Conservation (phyloP, 2,329 filamentous ascomycete species). For the Ascochyta fabae region DNA sequence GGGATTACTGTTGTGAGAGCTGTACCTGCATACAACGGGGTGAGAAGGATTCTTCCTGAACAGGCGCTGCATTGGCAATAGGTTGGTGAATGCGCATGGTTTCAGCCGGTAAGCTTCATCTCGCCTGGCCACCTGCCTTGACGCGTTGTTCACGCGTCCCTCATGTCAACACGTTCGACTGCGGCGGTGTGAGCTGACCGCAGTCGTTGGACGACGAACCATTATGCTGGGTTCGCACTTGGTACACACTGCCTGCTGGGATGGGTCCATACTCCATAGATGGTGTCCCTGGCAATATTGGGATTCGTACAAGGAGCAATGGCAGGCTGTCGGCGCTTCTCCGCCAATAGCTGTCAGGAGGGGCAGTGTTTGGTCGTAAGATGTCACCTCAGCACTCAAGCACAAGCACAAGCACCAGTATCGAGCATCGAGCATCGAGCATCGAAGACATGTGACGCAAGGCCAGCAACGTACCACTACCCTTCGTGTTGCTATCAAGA, state of each 20-base stretch:
- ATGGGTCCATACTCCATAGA: not conserved
- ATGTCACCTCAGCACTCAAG: constrained; percentile 11
- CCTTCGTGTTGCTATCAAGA: not conserved
- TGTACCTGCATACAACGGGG: constrained; percentile 10
- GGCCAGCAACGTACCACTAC: constrained; percentile 1
- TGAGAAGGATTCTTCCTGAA: not conserved
- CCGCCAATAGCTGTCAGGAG: constrained; percentile 5
- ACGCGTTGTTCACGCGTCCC: not conserved
- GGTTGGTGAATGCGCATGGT: not conserved
- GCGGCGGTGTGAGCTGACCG: constrained; percentile 6
- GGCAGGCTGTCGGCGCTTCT: constrained; percentile 1
- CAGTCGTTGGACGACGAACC: constrained; percentile 2
- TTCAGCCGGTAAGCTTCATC: constrained; percentile 9
- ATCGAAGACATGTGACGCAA: constrained; percentile 3
- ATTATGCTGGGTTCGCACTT: not conserved
- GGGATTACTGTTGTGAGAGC: not conserved
- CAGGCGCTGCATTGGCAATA: constrained; percentile 11
- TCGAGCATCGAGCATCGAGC: not conserved
- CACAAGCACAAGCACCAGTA: not conserved
- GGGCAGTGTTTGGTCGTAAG: not conserved
- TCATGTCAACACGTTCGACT: constrained; percentile 1
- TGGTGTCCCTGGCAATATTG: constrained; percentile 13
- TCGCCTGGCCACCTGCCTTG: not conserved
- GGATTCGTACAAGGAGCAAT: constrained; percentile 8
- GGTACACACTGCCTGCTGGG: not conserved